Evolutionary conservation across 768 basidiomycete genomes (phyloP).

Genomic region (Tephrocybe sp.): DNA sequence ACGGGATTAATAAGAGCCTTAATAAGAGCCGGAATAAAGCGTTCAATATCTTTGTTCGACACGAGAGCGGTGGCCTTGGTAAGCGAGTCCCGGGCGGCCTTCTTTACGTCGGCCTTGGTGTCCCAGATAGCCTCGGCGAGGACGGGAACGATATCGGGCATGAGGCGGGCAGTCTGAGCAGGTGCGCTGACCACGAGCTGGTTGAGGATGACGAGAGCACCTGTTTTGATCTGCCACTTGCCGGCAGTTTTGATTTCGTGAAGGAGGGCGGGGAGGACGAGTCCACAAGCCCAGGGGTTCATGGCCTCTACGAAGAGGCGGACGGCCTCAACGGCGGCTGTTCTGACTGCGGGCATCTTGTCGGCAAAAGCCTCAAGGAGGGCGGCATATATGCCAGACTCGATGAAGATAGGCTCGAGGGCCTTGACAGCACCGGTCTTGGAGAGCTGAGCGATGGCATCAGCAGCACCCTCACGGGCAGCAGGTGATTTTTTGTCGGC

Average conservation of each 20-base stretch:
- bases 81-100: constrained; percentile 92
- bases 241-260: constrained; percentile 93
- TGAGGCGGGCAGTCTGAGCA: constrained; percentile 80
- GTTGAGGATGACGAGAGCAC: constrained; percentile 78
- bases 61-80: constrained; percentile 93
- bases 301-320: constrained; percentile 70
- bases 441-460: constrained; percentile 65
- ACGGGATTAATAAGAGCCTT: constrained; percentile 98
- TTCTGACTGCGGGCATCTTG: constrained; percentile 88
- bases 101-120: constrained; percentile 98
- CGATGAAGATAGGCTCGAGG: constrained; percentile 87
- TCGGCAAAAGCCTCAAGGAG: constrained; percentile 94
- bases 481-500: constrained; percentile 94
- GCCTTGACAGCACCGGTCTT: constrained; percentile 73
- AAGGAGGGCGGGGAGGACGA: constrained; percentile 86
- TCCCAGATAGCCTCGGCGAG: constrained; percentile 98
- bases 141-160: constrained; percentile 93
- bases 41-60: constrained; percentile 98
- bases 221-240: constrained; percentile 97
- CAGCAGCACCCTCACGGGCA: constrained; percentile 85
- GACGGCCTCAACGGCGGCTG: constrained; percentile 83
- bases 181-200: constrained; percentile 86
- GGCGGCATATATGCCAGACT: constrained; percentile 81
- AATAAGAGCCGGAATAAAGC: constrained; percentile 96
- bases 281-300: constrained; percentile 86